A percentile compares a stretch with the other conserved stretches of the same genome.
These are phyloP conservation scores for Zygnema cylindricum DNA, from an alignment of 139 green algal species.

Conservation along the genomic window DNA sequence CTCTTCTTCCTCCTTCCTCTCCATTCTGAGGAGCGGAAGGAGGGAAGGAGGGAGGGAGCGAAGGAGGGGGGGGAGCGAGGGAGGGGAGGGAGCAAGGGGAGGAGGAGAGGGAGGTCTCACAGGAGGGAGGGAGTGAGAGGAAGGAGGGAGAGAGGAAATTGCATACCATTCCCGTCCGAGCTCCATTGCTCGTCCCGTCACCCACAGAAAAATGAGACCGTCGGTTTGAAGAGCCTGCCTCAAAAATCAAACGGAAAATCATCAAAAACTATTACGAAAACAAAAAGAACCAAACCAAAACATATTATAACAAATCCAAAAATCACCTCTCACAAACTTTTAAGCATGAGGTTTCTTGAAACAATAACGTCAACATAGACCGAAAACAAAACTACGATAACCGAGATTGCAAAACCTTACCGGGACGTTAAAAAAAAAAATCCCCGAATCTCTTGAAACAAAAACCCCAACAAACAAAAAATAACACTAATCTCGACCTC, in stretches of 20 bases:
- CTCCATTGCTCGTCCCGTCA: slow-evolving; percentile 87
- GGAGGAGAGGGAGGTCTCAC: not conserved
- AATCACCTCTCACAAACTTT: too few species aligned
- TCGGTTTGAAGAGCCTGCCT: slow-evolving; percentile 78
- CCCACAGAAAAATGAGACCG: slow-evolving; percentile 88
- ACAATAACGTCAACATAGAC: too few species aligned
- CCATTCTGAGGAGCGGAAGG: not conserved
- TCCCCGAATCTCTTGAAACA: too few species aligned
- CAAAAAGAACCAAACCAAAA: too few species aligned
- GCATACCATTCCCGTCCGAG: slow-evolving; percentile 77
- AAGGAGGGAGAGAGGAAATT: not conserved
- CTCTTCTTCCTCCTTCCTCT: too few species aligned
- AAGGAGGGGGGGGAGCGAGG: not conserved
- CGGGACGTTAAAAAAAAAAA: too few species aligned
- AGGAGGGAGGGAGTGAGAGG: not conserved
- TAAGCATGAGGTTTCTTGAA: too few species aligned
- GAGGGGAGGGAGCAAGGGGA: not conserved
- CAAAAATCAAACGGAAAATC: too few species aligned
- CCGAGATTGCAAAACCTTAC: too few species aligned
- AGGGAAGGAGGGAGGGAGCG: not conserved
- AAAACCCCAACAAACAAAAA: not conserved
- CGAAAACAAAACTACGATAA: too few species aligned
- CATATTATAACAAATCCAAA: too few species aligned
- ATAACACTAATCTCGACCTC: not conserved
- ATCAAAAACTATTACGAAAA: too few species aligned